Base-by-base conservation (phyloP, 495 filamentous ascomycete genomes). In the Trichocladium antarcticum region DNA sequence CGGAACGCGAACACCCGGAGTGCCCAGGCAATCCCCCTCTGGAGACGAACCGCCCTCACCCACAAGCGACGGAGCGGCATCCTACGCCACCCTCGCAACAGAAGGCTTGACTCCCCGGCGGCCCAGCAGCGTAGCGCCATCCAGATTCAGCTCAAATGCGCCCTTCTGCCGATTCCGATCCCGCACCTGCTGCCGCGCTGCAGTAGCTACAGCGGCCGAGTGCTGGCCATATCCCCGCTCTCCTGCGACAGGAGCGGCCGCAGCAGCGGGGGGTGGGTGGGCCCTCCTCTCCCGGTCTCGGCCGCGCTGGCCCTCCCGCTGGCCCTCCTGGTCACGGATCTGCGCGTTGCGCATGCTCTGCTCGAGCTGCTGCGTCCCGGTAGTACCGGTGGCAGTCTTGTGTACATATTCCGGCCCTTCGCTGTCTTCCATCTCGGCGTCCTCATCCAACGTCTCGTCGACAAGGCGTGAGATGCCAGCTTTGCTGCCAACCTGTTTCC, bases 141-240 rank as follows among this genome's bases (percentile, higher is more conserved):
- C 85, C 14, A 98, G 69, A 61, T 79, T 95, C 27, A 98, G 74
- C 65, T 98, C 92, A 55, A 98, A 98, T 1, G 84, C 80, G 17
- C 80, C 82, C 42, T 79, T 74, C 47, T 77, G 75, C 50, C 74
- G 70, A 35, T 78, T 69, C 15, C 73, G 75, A 38, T 74, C 72
- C 1, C 67, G 62, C 10, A 86, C 85, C 56, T 84, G 81, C 57
- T 82, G 78, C 63, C 81, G 81, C n/a, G 85, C 87, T 6, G 86
- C 87, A 17, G 82, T 82, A 10, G 84, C 83, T 0, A 90, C 83
- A 8, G 75, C 72, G 10, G 88, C 74, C 42, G 79, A 82, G 59
- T 93, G 85, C 63, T 90, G 85, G 10, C 86, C 85, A 57, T 90
- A 93, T 1, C 87, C 90, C 53, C 72, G 75, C 50, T 75, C 51